phyloP scores from a whole-genome alignment of 805 yeast genomes.

The Candida sanyiensis region DNA sequence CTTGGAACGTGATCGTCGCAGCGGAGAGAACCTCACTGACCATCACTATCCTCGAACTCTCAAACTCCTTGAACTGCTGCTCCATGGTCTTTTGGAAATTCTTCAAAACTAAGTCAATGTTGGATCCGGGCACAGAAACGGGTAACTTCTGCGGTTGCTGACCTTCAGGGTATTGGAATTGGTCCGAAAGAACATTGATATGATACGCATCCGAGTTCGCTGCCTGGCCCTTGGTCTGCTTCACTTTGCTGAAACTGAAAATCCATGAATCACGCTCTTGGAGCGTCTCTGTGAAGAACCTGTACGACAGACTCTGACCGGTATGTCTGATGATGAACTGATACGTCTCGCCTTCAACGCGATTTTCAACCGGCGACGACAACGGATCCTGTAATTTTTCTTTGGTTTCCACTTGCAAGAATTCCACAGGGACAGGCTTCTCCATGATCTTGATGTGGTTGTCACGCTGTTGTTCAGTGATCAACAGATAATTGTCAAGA shows the following conservation, averaged over 20 bases:
- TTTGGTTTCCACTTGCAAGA: slow-evolving; percentile 46
- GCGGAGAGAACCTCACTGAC: slow-evolving; percentile 39
- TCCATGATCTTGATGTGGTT: slow-evolving; percentile 41
- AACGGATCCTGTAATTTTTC: slow-evolving; percentile 19
- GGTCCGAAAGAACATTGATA: slow-evolving; percentile 48
- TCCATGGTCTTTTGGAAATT: slow-evolving; percentile 29
- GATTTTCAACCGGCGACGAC: slow-evolving; percentile 14
- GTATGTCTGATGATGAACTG: slow-evolving; percentile 52
- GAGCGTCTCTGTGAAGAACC: slow-evolving; percentile 41
- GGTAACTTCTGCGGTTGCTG: slow-evolving; percentile 48
- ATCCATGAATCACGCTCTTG: slow-evolving; percentile 58
- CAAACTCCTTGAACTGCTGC: slow-evolving; percentile 23
- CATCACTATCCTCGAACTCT: slow-evolving; percentile 27
- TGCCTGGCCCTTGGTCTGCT: slow-evolving; percentile 33
- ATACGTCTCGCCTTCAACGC: slow-evolving; percentile 16
- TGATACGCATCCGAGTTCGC: slow-evolving; percentile 48
- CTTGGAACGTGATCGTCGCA: slow-evolving; percentile 40
- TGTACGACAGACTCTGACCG: slow-evolving; percentile 49
- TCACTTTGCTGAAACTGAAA: slow-evolving; percentile 42
- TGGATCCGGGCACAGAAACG: slow-evolving; percentile 46
- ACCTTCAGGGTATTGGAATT: slow-evolving; percentile 59
- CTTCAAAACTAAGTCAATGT: slow-evolving; percentile 38
- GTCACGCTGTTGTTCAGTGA: slow-evolving; percentile 51
- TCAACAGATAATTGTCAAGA: slow-evolving; percentile 63
- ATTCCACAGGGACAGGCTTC: slow-evolving; percentile 57